A percentile compares a stretch with the other conserved stretches of the same genome.
Evolutionary conservation across 2,329 filamentous ascomycete genomes (phyloP).

Genomic region (Sclerotinia spermophila): DNA sequence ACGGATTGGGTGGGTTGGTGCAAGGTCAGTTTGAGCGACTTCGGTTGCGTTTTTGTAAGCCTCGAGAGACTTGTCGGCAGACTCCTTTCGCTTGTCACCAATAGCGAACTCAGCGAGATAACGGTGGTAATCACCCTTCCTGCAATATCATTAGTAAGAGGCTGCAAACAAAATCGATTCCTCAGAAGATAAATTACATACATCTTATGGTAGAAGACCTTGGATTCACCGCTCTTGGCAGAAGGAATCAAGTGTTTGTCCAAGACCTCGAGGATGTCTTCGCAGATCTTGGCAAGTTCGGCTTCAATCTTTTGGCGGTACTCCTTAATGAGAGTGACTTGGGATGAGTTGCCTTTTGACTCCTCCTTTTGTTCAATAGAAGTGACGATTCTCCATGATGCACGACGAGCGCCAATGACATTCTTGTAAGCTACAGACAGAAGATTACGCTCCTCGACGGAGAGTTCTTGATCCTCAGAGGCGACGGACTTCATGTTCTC

Average conservation of each 20-base stretch:
- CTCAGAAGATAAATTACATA: constrained; percentile 44
- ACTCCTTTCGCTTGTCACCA: constrained; percentile 91
- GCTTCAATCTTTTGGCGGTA: constrained; percentile 98
- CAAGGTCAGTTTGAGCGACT: constrained; percentile 95
- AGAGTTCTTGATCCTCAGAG: constrained; percentile 76
- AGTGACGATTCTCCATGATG: constrained; percentile 96
- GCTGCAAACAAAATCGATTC: not conserved
- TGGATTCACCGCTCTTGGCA: constrained; percentile 92
- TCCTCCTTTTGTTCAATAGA: constrained; percentile 99
- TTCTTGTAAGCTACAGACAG: constrained; percentile 99
- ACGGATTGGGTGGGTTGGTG: constrained; percentile 95
- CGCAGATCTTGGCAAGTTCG: constrained; percentile 95
- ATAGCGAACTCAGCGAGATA: constrained; percentile 96
- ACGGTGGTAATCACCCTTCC: constrained; percentile 99
- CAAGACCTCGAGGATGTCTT: constrained; percentile 92
- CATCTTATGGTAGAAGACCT: constrained; percentile 99
- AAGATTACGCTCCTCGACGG: constrained; percentile 95
- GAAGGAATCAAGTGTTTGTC: constrained; percentile 92
- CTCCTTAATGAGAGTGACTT: constrained; percentile 91
- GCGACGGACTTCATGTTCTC: constrained; percentile 99
- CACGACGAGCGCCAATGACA: constrained; percentile 93
- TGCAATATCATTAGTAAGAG: constrained; percentile 40
- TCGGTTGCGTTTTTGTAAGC: constrained; percentile 99
- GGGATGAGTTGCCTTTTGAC: constrained; percentile 92
- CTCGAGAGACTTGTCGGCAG: constrained; percentile 90